Evolutionary conservation across 768 basidiomycete genomes (phyloP).

Genomic region (Tubosaeta sp.): DNA sequence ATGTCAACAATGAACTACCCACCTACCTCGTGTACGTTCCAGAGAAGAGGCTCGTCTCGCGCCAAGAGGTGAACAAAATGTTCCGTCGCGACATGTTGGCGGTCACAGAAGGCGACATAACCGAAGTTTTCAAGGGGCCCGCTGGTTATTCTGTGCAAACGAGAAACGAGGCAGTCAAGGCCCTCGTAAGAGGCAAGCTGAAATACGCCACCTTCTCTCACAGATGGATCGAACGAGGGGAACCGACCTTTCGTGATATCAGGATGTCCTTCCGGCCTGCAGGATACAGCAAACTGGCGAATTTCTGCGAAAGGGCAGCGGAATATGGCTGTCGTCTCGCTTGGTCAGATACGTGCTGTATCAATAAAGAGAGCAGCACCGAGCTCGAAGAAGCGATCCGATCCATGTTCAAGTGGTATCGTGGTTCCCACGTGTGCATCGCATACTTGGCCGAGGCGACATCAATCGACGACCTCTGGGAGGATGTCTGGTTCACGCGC

Average conservation of each 20-base stretch:
- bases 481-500: conserved; percentile 31
- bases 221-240: conserved; percentile 28
- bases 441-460: conserved; percentile 31
- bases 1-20: conserved; percentile 29
- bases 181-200: conserved; percentile 20
- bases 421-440: conserved; percentile 26
- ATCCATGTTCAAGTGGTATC: conserved; percentile 34
- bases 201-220: conserved; percentile 30
- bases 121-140: conserved; percentile 14
- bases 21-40: conserved; percentile 27
- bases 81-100: conserved; percentile 25
- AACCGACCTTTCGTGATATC: conserved; percentile 28
- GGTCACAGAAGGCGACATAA: conserved; percentile 24
- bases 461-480: conserved; percentile 22
- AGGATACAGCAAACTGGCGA: conserved; percentile 24
- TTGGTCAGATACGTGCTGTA: conserved; percentile 36
- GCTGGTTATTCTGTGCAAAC: conserved; percentile 23
- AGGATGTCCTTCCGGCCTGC: conserved; percentile 26
- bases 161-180: conserved; percentile 24
- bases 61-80: conserved; percentile 29
- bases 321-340: conserved; percentile 27
- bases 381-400: conserved; percentile 33
- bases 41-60: conserved; percentile 24
- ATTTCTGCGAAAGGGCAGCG: conserved; percentile 24
- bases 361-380: conserved; percentile 33